These are phyloP conservation scores for Nicotiana undulata DNA, from an alignment of 257 asterid species.

Conservation along the genomic window DNA sequence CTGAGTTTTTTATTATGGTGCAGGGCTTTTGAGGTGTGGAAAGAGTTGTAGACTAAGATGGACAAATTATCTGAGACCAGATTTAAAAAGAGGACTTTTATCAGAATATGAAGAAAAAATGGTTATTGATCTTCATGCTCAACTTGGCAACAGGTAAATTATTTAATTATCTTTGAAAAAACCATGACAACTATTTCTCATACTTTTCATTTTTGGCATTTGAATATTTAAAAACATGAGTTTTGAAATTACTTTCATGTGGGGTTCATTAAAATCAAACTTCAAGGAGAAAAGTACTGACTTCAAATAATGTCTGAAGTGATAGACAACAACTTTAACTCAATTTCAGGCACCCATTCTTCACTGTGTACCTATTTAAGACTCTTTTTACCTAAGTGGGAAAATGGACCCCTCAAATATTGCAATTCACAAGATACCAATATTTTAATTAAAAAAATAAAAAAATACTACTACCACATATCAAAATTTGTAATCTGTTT, in stretches of 20 bases:
- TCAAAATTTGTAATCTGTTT: too few species aligned
- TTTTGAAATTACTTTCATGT: not conserved
- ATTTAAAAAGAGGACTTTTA: constrained; percentile 82
- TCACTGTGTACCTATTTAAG: not conserved
- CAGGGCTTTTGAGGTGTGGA: constrained; percentile 89
- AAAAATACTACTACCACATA: too few species aligned
- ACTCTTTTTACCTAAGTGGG: not conserved
- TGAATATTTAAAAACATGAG: not conserved
- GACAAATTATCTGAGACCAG: constrained; percentile 92
- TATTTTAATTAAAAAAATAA: not conserved
- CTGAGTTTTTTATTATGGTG: not conserved
- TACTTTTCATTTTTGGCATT: not conserved
- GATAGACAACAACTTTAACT: constrained; percentile 20
- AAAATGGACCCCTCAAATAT: not conserved
- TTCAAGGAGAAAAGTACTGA: not conserved
- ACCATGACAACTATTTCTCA: not conserved
- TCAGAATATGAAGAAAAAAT: constrained; percentile 82
- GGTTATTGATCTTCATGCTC: constrained; percentile 98
- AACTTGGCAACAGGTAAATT: constrained; percentile 80
- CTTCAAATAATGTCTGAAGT: constrained; percentile 8
- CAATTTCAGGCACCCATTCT: constrained; percentile 11
- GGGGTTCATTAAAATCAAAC: not conserved
- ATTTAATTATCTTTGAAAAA: not conserved
- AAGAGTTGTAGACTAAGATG: constrained; percentile 94
- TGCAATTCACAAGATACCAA: not conserved